Percentiles rank a stretch among this genome's conserved stretches.
These are phyloP conservation scores for Liquidambar formosana DNA, from an alignment of 164 flowering plant genomes.

Conservation along the genomic window DNA sequence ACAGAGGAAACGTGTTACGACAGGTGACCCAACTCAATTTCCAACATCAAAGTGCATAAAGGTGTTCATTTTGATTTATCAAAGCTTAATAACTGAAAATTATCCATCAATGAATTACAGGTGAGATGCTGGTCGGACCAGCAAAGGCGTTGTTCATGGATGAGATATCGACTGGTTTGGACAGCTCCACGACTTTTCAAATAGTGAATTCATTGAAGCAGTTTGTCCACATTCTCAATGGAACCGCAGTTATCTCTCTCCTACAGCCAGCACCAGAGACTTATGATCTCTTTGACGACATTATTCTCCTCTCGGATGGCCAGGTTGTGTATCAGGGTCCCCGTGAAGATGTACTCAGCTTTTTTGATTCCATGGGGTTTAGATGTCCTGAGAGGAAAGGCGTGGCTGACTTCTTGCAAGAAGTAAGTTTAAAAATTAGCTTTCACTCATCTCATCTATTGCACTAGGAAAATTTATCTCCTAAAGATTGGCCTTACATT, in stretches of 20 bases:
- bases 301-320: conserved; percentile 69
- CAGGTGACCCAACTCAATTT: too few species aligned
- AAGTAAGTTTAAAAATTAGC: too few species aligned
- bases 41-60: too few species aligned
- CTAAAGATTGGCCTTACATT: too few species aligned
- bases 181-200: conserved; percentile 72
- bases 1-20: too few species aligned
- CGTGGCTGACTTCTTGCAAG: conserved; percentile 41
- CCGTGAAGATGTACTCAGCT: conserved; percentile 50
- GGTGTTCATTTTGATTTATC: too few species aligned
- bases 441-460: too few species aligned
- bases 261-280: conserved; percentile 87
- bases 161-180: conserved; percentile 80
- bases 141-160: conserved; percentile 72
- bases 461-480: too few species aligned
- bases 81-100: too few species aligned
- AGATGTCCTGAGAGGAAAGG: conserved; percentile 42
- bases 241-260: conserved; percentile 66
- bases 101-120: conserved; percentile 23
- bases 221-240: conserved; percentile 47
- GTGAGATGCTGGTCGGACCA: conserved; percentile 84
- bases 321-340: conserved; percentile 71
- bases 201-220: conserved; percentile 62
- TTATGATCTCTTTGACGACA: conserved; percentile 69
- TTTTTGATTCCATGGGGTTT: conserved; percentile 33